Base-by-base conservation (phyloP, 1,284 basidiomycete species). In the Phellopilus nigrolimitatus region DNA sequence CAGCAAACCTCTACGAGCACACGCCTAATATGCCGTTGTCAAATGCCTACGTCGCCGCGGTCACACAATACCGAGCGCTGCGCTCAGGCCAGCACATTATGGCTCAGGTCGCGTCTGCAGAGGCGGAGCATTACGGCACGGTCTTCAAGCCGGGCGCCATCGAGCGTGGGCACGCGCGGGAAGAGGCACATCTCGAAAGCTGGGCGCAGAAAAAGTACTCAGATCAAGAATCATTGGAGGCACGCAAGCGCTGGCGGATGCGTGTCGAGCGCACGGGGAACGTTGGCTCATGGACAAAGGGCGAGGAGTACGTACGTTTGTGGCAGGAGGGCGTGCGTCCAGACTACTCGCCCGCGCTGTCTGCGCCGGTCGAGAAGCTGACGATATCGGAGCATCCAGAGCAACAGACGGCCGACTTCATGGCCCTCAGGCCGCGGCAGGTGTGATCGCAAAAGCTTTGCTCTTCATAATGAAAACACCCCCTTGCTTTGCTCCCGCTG, bases 1-100 rank as follows among this genome's bases (percentile, higher is more conserved):
- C 88, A 10, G 68, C 89, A 42, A 91, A 87, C 62, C 76, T 98
- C 10, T 81, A 93, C 66, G 68, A 82, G 55, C 59, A 79, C 50
- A 40, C 43, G 12, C 84, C 90, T 60, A 60, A 68, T 1, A 55
- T 84, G 22, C 76, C 91, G 0, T 73, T 97, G 36, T 82, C 88
- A 0, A 71, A 85, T 34, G 95, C 95, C 3, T 99, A 99, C 67
- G 72, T 76, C 3, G 70, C 73, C 15, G 85, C 91, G 19, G 78
- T 92, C n/a, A 75, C 79, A 10, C 91, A 97, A 66, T 98, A 93
- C 71, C 84, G 89, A 46, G 74, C 88, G 17, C 76, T 98, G 31
- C 84, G 92, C 48, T 85, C 91, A 21, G 84, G 92, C 65, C 86
- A 90, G 60, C 83, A 94, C 62, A 79, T 91, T 51, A 79, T 91